phyloP scores from a whole-genome alignment of 2,329 filamentous ascomycete genomes.

The Dactylellina haptotyla region DNA sequence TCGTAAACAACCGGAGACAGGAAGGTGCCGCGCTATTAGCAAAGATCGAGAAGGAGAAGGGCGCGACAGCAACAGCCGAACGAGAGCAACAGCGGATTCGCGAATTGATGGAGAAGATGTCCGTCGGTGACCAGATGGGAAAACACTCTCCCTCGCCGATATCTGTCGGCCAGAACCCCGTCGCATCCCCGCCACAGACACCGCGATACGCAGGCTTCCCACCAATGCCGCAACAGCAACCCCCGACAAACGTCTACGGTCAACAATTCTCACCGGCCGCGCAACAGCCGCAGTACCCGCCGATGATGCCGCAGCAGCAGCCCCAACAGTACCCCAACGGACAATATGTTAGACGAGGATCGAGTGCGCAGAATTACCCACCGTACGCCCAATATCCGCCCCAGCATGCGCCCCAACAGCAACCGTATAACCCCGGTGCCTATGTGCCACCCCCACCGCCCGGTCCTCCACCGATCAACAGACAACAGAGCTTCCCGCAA shows the following conservation, averaged over 20 bases:
- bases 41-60: constrained; percentile 84
- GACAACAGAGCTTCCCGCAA: constrained; percentile 70
- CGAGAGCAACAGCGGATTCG: constrained; percentile 85
- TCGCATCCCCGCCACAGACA: constrained; percentile 67
- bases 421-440: constrained; percentile 67
- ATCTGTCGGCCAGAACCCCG: constrained; percentile 61
- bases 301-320: constrained; percentile 58
- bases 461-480: constrained; percentile 71
- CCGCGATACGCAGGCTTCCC: constrained; percentile 60
- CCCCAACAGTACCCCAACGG: constrained; percentile 58
- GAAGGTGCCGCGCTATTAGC: constrained; percentile 90
- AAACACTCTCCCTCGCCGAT: constrained; percentile 60
- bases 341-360: constrained; percentile 57
- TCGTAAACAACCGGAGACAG: constrained; percentile 90
- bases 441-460: constrained; percentile 73
- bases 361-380: constrained; percentile 43
- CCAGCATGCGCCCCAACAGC: constrained; percentile 59
- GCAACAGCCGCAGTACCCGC: constrained; percentile 55
- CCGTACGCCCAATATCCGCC: constrained; percentile 54
- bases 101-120: constrained; percentile 94
- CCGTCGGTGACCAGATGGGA: constrained; percentile 73
- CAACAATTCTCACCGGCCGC: constrained; percentile 53
- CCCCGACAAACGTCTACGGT: constrained; percentile 51
- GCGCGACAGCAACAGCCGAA: constrained; percentile 74
- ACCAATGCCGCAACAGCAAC: constrained; percentile 47